Conservation (phyloP, 1,284 basidiomycete species). For the Naganishia cerealis region DNA sequence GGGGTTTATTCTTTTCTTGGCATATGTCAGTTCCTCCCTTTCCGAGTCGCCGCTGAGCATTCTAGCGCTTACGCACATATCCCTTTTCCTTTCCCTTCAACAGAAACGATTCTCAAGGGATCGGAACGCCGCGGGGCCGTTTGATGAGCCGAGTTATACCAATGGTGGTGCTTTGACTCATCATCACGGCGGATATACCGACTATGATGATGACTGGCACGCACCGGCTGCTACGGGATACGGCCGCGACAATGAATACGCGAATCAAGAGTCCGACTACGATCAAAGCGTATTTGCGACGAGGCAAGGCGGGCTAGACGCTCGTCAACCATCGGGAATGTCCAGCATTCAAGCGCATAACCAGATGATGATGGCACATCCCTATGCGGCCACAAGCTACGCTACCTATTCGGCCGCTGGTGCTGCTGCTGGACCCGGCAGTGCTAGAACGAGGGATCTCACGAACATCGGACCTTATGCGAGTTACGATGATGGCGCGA, state of each 20-base stretch:
- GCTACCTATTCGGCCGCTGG: conserved; percentile 1
- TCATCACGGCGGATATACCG: background rate
- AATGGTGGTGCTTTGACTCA: conserved; percentile 5
- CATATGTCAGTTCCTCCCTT: conserved; percentile 6
- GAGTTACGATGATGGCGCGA: background rate
- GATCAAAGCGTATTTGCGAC: background rate
- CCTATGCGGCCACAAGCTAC: conserved; percentile 13
- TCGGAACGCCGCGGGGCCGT: background rate
- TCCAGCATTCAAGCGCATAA: background rate
- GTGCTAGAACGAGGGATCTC: conserved; percentile 18
- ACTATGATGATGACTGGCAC: conserved; percentile 19
- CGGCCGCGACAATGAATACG: background rate
- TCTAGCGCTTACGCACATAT: background rate
- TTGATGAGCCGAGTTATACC: background rate
- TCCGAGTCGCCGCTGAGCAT: background rate
- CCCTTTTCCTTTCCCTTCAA: background rate
- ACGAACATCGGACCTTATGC: conserved; percentile 25
- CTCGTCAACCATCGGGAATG: background rate
- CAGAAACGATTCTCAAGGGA: conserved; percentile 28
- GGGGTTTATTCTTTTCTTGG: conserved; percentile 15
- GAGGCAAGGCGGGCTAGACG: background rate
- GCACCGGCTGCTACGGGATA: background rate
- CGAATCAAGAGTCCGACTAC: background rate
- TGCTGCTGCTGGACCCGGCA: conserved; percentile 1
- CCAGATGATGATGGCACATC: conserved; percentile 24